Evolutionary conservation across 441 rosid genomes (phyloP).

Genomic region (Populus tomentosa): DNA sequence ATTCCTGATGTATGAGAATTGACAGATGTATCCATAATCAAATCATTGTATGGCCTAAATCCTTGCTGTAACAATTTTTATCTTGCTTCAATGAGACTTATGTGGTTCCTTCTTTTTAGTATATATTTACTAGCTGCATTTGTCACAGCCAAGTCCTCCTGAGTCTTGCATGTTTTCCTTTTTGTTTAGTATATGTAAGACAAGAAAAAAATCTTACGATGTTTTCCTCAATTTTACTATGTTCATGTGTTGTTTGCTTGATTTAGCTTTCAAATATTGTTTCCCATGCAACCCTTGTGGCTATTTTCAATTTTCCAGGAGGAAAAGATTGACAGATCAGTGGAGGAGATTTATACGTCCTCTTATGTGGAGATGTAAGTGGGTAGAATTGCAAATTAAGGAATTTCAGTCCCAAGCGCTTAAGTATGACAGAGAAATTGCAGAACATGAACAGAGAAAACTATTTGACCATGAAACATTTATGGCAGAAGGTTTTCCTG

Average conservation of each 20-base stretch:
- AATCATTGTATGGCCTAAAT: not conserved
- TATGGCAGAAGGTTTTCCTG: constrained; percentile 28
- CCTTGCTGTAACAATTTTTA: not conserved
- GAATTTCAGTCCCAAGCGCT: constrained; percentile 49
- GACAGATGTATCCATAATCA: not conserved
- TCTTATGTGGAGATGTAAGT: constrained; percentile 77
- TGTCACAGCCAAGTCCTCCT: not conserved
- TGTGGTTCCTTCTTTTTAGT: not conserved
- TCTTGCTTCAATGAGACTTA: not conserved
- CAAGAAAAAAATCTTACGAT: not conserved
- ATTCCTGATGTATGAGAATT: not conserved
- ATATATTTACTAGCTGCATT: not conserved
- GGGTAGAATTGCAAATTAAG: constrained; percentile 69
- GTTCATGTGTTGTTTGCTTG: not conserved
- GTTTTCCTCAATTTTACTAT: not conserved
- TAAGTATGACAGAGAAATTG: constrained; percentile 59
- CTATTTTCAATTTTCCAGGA: constrained; percentile 39
- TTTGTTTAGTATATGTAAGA: not conserved
- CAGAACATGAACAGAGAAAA: constrained; percentile 41
- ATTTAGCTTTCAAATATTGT: not conserved
- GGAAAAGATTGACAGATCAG: constrained; percentile 73
- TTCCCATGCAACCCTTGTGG: constrained; percentile 3
- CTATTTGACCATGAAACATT: constrained; percentile 35
- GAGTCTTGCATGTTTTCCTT: not conserved
- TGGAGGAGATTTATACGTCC: constrained; percentile 78